Evolutionary conservation across 2,329 filamentous ascomycete species (phyloP).

Genomic region (Pyrenochaeta sp.): DNA sequence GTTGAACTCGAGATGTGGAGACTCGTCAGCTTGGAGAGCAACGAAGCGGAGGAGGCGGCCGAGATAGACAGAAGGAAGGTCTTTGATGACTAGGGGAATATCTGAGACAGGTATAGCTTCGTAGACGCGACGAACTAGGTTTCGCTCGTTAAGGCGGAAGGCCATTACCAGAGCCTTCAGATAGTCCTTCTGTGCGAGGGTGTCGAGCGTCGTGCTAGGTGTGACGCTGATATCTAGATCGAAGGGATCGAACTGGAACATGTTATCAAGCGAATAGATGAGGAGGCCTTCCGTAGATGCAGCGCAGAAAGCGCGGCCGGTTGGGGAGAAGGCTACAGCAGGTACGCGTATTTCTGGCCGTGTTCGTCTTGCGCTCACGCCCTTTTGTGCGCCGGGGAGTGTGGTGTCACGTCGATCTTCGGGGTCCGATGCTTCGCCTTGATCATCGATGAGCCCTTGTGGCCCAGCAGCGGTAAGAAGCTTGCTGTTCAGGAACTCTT

Average conservation of each 20-base stretch:
- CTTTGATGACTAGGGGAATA: slow-evolving; percentile 78
- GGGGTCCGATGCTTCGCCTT: slow-evolving; percentile 86
- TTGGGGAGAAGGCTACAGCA: slow-evolving; percentile 85
- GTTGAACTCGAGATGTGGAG: slow-evolving; percentile 94
- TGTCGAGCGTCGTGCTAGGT: slow-evolving; percentile 72
- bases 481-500: slow-evolving; percentile 95
- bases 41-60: slow-evolving; percentile 86
- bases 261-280: slow-evolving; percentile 88
- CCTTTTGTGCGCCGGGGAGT: slow-evolving; percentile 86
- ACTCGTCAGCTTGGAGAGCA: slow-evolving; percentile 85
- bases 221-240: slow-evolving; percentile 96
- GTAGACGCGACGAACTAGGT: slow-evolving; percentile 85
- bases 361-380: slow-evolving; percentile 82
- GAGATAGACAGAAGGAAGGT: slow-evolving; percentile 86
- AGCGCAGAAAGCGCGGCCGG: slow-evolving; percentile 90
- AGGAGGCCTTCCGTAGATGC: slow-evolving; percentile 93
- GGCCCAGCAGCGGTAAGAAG: slow-evolving; percentile 91
- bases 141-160: slow-evolving; percentile 89
- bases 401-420: slow-evolving; percentile 82
- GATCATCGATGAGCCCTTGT: slow-evolving; percentile 81
- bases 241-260: slow-evolving; percentile 90
- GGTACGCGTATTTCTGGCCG: slow-evolving; percentile 85
- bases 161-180: slow-evolving; percentile 96
- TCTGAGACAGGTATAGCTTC: slow-evolving; percentile 79
- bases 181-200: slow-evolving; percentile 80